Conservation (phyloP, 768 basidiomycete genomes). For the Leucocoprinus leucothites region DNA sequence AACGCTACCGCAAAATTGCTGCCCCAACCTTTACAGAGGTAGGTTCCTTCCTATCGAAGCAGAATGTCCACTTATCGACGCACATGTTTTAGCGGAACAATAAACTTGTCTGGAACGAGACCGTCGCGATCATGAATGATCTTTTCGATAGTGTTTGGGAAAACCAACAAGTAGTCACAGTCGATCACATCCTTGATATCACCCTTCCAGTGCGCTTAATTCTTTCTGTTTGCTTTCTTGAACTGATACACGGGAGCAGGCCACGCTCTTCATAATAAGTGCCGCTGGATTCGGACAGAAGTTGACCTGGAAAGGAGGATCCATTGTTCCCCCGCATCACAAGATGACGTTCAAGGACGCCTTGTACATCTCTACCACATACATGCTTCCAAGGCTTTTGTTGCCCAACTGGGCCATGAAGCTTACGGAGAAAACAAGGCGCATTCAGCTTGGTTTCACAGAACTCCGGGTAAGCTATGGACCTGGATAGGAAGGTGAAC, state of each 20-base stretch:
- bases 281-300: conserved; percentile 42
- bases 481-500: not conserved
- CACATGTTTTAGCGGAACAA: conserved; percentile 46
- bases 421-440: conserved; percentile 27
- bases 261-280: conserved; percentile 49
- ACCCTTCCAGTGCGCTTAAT: conserved; percentile 43
- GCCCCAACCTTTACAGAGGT: conserved; percentile 62
- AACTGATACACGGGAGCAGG: conserved; percentile 23
- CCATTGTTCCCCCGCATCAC: conserved; percentile 34
- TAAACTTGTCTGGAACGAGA: conserved; percentile 45
- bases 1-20: conserved; percentile 52
- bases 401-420: conserved; percentile 33
- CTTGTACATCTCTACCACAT: conserved; percentile 32
- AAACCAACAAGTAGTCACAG: conserved; percentile 28
- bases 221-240: not conserved
- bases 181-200: conserved; percentile 44
- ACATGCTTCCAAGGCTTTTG: conserved; percentile 27
- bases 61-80: too few species aligned
- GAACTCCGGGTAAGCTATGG: conserved; percentile 33
- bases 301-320: conserved; percentile 40
- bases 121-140: conserved; percentile 34
- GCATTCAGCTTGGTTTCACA: conserved; percentile 30
- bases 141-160: conserved; percentile 47
- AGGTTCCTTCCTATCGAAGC: conserved; percentile 1
- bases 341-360: conserved; percentile 41